These are phyloP conservation scores for Cyberlindnera japonica DNA, from an alignment of 805 yeast genomes.

Conservation along the genomic window DNA sequence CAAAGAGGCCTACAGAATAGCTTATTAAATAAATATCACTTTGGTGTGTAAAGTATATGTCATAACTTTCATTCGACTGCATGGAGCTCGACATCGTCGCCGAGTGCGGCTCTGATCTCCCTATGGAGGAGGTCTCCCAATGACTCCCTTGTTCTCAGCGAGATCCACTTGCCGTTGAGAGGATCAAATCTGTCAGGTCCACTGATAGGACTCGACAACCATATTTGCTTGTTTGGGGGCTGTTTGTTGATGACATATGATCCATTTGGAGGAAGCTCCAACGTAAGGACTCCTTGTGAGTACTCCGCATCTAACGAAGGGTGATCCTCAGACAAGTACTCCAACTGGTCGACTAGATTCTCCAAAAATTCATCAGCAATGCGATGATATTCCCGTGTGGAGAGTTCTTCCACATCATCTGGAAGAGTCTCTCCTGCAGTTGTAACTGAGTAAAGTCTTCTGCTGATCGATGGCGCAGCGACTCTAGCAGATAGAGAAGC, in stretches of 20 bases:
- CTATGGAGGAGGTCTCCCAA: conserved; percentile 33
- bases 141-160: conserved; percentile 59
- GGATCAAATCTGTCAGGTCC: conserved; percentile 89
- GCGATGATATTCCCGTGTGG: conserved; percentile 54
- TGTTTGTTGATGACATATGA: conserved; percentile 93
- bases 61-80: conserved; percentile 19
- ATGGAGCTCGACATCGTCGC: conserved; percentile 21
- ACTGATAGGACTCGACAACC: conserved; percentile 90
- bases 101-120: conserved; percentile 22
- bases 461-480: not conserved
- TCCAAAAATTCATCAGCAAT: conserved; percentile 71
- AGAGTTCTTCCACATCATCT: conserved; percentile 44
- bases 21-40: conserved; percentile 3
- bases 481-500: not conserved
- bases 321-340: conserved; percentile 55
- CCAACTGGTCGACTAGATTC: conserved; percentile 59
- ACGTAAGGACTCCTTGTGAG: conserved; percentile 81
- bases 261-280: conserved; percentile 68
- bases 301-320: conserved; percentile 75
- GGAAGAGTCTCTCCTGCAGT: conserved; percentile 58
- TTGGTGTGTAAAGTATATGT: not conserved
- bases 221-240: conserved; percentile 95
- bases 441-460: conserved; percentile 25
- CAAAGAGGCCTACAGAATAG: conserved; percentile 1
- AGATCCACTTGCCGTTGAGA: conserved; percentile 71